Evolutionary conservation across 257 asterid genomes (phyloP).

Genomic region (Nicotiana attenuata): DNA sequence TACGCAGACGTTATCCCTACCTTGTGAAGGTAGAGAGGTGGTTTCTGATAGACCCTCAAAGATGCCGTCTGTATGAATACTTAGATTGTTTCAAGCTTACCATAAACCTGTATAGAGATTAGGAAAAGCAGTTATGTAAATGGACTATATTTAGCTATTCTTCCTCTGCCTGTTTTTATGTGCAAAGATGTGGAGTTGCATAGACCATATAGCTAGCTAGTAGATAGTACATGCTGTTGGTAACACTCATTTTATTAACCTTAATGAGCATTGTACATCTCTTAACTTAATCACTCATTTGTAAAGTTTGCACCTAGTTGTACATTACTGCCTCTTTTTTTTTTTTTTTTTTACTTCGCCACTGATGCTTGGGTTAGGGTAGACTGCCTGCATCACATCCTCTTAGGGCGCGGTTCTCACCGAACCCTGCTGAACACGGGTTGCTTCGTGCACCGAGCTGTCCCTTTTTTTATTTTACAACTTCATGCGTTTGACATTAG

Average conservation of each 20-base stretch:
- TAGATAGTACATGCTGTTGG: slow-evolving; percentile 14
- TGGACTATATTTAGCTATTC: neutral
- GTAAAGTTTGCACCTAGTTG: slow-evolving; percentile 25
- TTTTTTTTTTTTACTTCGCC: no score
- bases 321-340: neutral
- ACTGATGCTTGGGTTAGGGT: no score
- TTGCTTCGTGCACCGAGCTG: no score
- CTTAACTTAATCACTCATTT: slow-evolving; percentile 6
- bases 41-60: slow-evolving; percentile 9
- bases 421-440: no score
- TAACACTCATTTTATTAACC: slow-evolving; percentile 22
- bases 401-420: rapidly evolving
- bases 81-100: slow-evolving; percentile 4
- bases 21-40: no score
- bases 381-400: no score
- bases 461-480: no score
- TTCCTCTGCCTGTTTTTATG: neutral
- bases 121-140: slow-evolving; percentile 2
- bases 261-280: slow-evolving; percentile 24
- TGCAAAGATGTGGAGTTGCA: slow-evolving; percentile 2
- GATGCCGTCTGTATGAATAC: slow-evolving; percentile 11
- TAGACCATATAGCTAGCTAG: slow-evolving; percentile 7
- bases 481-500: no score
- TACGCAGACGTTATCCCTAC: no score
- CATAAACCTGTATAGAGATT: neutral